Evolutionary conservation across 2,329 filamentous ascomycete genomes (phyloP), one percentile per base, ranked within the genome.

Genomic region (Venturia carpophila): DNA sequence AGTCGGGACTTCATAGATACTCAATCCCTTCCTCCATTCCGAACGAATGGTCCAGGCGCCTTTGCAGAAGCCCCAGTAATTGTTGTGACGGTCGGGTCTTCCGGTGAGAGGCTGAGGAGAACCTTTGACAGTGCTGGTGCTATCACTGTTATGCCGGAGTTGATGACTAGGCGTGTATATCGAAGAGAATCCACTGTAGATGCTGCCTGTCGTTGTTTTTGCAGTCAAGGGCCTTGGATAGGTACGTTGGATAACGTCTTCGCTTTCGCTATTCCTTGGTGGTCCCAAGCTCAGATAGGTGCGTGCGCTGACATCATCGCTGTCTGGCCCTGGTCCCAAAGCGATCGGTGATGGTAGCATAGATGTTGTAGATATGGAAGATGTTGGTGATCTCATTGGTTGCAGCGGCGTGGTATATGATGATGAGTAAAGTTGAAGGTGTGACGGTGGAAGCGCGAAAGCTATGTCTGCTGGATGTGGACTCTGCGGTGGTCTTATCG

Each of bases 1-100:
- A 2, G 68, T 69, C 0, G 75, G 75, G 21, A 71, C 69, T 1
- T 68, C 71, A 56, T 73, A 71, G 5, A 74, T 45, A 0, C 45
- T 42, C 0, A 77, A 68, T 0, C 74, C 75, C n/a, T 74, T 74
- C 30, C 71, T 72, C 1, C 68, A 24, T 17, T 75, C 73, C 67
- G 74, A 73, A 42, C 74, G 71, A 2, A 71, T 68, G 1, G 70
- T 70, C 75, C 75, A 76, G 1, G 75, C 71, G 42, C 75, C 75
- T 70, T 76, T 76, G 69, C 75, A 77, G 69, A 76, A 77, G 24
- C 75, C 75, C 72, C 73, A 76, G 69, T 76, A 77, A 66, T 73
- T 71, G 67, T 76, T 77, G n/a, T 71, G 70, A 67, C 75, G 76
- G 69, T 71, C 73, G 0, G 75, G 74, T 4, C 75, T 73, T 47